Base-by-base conservation (phyloP, 2,329 filamentous ascomycete genomes). In the Exophiala phaeomuriformis region DNA sequence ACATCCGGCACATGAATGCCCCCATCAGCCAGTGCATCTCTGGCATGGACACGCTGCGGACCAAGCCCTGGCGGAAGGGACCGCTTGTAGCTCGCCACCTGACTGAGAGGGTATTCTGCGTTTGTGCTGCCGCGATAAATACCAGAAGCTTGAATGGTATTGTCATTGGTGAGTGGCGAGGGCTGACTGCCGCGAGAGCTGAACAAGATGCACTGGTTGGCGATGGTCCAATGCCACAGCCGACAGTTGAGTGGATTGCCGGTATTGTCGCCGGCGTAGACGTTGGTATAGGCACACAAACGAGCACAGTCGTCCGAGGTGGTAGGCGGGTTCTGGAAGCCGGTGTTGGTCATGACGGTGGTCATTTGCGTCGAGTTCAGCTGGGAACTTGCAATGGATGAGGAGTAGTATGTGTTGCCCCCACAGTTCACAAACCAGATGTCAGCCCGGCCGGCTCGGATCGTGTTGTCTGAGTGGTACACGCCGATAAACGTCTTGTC, bases 271-370 rank as follows among this genome's bases (percentile, higher is more conserved):
- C 12, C 28, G 8, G 28, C 27, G 7, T 30, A 4, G 4, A 35
- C 31, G 7, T 42, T 40, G 30, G 28, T n/a, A n/a, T 9, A 50
- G 39, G 43, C 31, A 33, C 55, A 57, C 28, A 54, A 30, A 32
- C 55, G 43, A 10, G 55, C 55, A 40, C 55, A 54, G 36, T 57
- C 55, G 31, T 57, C 55, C 5, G 51, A 44, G 6, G 43, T 54
- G 1, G 33, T 5, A 4, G 49, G 50, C 8, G 35, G 19, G 19
- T 19, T 10, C 4, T 19, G 31, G 10, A 42, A 47, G 35, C 44
- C 37, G 1, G 31, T 28, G 12, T 32, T 36, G 30, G 35, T 44
- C 10, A 5, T 27, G 7, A 31, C 35, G n/a, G 40, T 43, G 28
- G 42, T 51, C 8, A 28, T 29, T 33, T 50, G 45, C 27, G 5